Evolutionary conservation across 2,329 filamentous ascomycete genomes (phyloP), one percentile per base, ranked within the genome.

Genomic region (Lizonia empirigonia): DNA sequence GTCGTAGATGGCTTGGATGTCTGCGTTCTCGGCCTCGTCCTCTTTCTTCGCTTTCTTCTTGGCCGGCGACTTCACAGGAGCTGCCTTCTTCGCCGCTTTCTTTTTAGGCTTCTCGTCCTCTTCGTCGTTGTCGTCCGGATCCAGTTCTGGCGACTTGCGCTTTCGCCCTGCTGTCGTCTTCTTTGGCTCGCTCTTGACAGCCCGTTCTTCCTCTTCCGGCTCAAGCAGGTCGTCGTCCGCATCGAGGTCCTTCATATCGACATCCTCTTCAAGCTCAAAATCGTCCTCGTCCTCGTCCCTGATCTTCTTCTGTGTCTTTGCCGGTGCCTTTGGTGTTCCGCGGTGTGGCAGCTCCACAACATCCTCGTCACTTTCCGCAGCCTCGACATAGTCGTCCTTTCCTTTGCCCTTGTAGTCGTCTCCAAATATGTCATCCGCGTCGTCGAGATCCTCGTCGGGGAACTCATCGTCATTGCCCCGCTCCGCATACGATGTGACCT

Each of bases 1-100:
- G 68, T 96, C 87, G 24, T 97, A 83, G 36, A 99, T 97, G 39
- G 87, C 85, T 71, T 96, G 86, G 16, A 96, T 85, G 18, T 84
- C 82, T 13, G 87, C 81, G 65, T 85, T 86, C 64, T 95, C 91
- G 2, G 82, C 74, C 6, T 80, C 79, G 3, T 85, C 82, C 3
- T 82, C 79, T 70, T 91, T 89, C 71, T 89, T 89, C 9, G 82
- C 76, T 63, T 78, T 78, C 64, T 85, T 80, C 60, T 85, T 80
- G 0, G 77, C 74, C 0, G 82, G 77, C 5, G 83, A 77, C 56
- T 83, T 84, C 20, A 73, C 69, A 7, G 62, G 44, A 4, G 60
- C 53, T 19, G 64, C 48, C 29, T 69, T 71, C 63, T 76, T 80
- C 68, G 60, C 37, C 8, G 59, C 59, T n/a, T 66, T 67, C 71